Evolutionary conservation across 2,329 filamentous ascomycete genomes (phyloP), one percentile per base, ranked within the genome.

Genomic region (Ophiostoma populinum): DNA sequence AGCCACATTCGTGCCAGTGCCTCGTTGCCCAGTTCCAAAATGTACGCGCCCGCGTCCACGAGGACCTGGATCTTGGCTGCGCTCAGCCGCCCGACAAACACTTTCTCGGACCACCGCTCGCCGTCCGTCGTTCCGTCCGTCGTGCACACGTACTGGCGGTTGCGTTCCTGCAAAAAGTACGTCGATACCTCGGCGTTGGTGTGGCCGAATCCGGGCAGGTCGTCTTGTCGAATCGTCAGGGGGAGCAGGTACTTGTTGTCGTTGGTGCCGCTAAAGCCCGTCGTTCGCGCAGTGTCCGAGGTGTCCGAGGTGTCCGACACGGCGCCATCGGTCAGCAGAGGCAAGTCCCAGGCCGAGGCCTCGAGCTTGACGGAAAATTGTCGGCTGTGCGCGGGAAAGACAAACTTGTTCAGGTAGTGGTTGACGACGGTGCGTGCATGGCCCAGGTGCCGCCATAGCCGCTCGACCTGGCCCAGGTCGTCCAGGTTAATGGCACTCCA

Each of bases 191-290:
- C 63, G 0, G 73, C 73, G 38, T 74, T 79, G 0, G 73, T 79
- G 31, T 76, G 68, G 0, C 52, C 45, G 0, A 79, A 56, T 0
- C 56, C 50, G 0, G 58, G 52, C 0, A 82, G 56, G 39, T 82
- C 74, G 0, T 67, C 51, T 34, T 81, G 75, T 15, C 55, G 49
- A 15, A 81, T 69, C 0, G 61, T 70, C n/a, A 71, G 49, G 0
- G 77, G 77, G 0, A 81, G 51, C 22, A 77, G 56, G 0, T 52
- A 54, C 24, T 63, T 58, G 15, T 67, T 71, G 46, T 82, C 77
- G 29, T 79, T 81, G 0, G 78, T 82, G 0, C 77, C 77, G 7
- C 70, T 77, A 47, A 85, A 83, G 0, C 77, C 77, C 0, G 75
- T 80, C 0, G 74, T 77, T 2, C 62, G 40, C 2, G 53, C 46